Conservation (phyloP, 805 yeast genomes). For the Nakazawaea wyomingensis region DNA sequence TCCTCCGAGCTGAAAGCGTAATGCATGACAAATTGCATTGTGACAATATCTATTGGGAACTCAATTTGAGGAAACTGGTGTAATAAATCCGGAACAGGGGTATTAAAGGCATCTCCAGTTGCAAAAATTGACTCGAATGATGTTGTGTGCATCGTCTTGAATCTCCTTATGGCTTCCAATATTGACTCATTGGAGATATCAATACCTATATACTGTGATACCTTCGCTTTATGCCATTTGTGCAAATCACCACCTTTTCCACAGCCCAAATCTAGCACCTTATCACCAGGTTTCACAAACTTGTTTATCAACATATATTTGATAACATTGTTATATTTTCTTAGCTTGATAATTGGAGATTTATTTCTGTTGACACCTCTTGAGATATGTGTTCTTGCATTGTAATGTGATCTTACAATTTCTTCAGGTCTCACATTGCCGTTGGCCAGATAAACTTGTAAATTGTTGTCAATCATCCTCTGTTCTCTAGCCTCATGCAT, state of each 20-base stretch:
- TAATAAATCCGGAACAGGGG: slow-evolving; percentile 61
- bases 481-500: slow-evolving; percentile 27
- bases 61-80: slow-evolving; percentile 61
- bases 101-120: slow-evolving; percentile 87
- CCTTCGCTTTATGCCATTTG: slow-evolving; percentile 74
- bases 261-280: slow-evolving; percentile 84
- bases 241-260: slow-evolving; percentile 98
- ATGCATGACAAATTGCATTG: slow-evolving; percentile 90
- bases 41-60: slow-evolving; percentile 83
- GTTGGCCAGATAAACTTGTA: slow-evolving; percentile 12
- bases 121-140: slow-evolving; percentile 80
- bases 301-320: slow-evolving; percentile 80
- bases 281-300: slow-evolving; percentile 47
- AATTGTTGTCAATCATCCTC: slow-evolving; percentile 17
- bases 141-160: slow-evolving; percentile 43
- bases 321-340: slow-evolving; percentile 88
- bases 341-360: slow-evolving; percentile 80
- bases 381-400: slow-evolving; percentile 71
- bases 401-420: slow-evolving; percentile 78
- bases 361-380: slow-evolving; percentile 56
- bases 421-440: slow-evolving; percentile 42
- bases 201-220: slow-evolving; percentile 79
- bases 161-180: slow-evolving; percentile 77
- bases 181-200: slow-evolving; percentile 90
- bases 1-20: slow-evolving; percentile 88